These are phyloP conservation scores for Neopestalotiopsis sp. DNA, from an alignment of 2,329 filamentous ascomycete species.

Conservation along the genomic window DNA sequence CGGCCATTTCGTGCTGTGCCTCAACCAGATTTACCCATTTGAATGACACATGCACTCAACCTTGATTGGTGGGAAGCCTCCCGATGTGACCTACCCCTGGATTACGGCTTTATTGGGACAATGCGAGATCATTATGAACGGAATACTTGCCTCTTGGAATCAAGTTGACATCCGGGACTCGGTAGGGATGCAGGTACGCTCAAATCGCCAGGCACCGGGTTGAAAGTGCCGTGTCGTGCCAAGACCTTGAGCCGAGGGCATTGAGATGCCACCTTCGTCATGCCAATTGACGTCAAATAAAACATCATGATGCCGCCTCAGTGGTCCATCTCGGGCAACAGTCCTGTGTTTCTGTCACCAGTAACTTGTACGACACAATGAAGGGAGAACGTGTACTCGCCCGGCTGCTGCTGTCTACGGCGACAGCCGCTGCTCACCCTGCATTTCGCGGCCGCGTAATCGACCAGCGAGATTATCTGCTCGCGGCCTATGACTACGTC, in stretches of 20 bases:
- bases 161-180: background rate
- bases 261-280: background rate
- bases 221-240: background rate
- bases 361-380: background rate
- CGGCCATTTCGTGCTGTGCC: background rate
- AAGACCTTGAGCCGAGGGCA: background rate
- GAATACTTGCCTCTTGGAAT: background rate
- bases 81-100: background rate
- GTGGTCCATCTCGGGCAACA: background rate
- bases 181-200: background rate
- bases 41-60: background rate
- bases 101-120: background rate
- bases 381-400: background rate
- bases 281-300: background rate
- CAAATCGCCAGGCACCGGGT: background rate
- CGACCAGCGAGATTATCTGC: background rate
- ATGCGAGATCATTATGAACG: background rate
- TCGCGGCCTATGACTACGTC: slow-evolving; percentile 28
- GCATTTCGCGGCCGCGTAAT: background rate
- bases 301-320: background rate
- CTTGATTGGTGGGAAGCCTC: background rate
- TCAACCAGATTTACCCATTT: slow-evolving; percentile 1
- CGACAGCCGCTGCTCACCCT: background rate
- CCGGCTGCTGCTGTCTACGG: background rate
- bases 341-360: background rate